Conservation (phyloP, 2,329 filamentous ascomycete genomes). For the Bipolaris sorokiniana region DNA sequence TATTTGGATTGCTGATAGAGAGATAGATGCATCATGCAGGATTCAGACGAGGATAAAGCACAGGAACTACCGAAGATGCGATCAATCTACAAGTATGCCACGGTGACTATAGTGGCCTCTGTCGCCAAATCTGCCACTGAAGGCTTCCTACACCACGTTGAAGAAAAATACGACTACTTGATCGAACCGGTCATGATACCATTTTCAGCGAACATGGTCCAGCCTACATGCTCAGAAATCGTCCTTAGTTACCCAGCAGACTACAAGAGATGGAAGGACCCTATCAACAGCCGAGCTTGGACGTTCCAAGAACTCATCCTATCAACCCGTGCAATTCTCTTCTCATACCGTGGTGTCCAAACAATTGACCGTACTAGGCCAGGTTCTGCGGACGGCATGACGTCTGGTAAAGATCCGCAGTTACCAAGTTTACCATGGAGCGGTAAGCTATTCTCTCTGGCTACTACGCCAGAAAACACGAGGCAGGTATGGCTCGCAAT, state of each 20-base stretch:
- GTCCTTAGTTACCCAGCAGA: constrained; percentile 9
- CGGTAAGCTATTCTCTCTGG: constrained; percentile 7
- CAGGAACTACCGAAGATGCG: constrained; percentile 16
- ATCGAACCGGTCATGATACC: constrained; percentile 10
- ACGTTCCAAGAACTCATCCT: constrained; percentile 19
- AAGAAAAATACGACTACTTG: constrained; percentile 7
- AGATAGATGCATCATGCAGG: constrained; percentile 16
- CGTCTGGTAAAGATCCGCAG: constrained; percentile 9
- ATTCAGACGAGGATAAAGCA: constrained; percentile 12
- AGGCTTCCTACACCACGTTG: constrained; percentile 13
- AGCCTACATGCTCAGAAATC: neutral
- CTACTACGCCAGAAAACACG: constrained; percentile 4
- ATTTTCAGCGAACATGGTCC: neutral
- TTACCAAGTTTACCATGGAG: constrained; percentile 13
- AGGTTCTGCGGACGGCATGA: neutral
- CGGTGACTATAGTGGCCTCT: constrained; percentile 14
- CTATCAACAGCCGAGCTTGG: constrained; percentile 18
- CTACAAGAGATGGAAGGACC: constrained; percentile 16
- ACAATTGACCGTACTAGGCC: constrained; percentile 4
- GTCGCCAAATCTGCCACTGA: constrained; percentile 11
- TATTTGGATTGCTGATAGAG: neutral
- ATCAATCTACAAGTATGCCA: constrained; percentile 13
- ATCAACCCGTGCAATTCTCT: constrained; percentile 10
- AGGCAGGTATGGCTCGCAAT: constrained; percentile 12
- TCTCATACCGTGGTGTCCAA: constrained; percentile 14